Evolutionary conservation across 805 yeast genomes (phyloP), one percentile per base, ranked within the genome.

Genomic region (Babjeviella inositovora): DNA sequence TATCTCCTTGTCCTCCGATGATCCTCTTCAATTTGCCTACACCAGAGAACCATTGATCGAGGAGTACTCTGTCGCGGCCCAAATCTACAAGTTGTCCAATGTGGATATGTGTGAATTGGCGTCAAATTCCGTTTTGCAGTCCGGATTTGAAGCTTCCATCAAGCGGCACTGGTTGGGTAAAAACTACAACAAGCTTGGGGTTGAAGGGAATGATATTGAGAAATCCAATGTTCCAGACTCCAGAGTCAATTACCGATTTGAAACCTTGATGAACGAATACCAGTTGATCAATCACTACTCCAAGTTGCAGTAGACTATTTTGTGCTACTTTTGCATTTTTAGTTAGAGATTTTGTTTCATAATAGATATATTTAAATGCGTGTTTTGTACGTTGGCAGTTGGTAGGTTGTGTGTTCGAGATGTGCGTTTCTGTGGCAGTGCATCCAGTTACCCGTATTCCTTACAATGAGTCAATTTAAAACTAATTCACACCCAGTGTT

Each of bases 71-170:
- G 97, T 90, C 15, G 98, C 98, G 5, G 97, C 96, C 0, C 97
- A 90, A 49, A 90, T 90, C 35, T 90, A 85, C 59, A 84, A 90
- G 43, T 60, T 90, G 19, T 81, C 93, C 0, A 71, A 82, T 31
- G 97, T 87, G 15, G 98, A 90, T 48, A 82, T 90, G 92, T 85
- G 97, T 44, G 99, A 90, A 45, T 57, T 90, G 36, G 98, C 99
- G 0, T 63, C 71, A 32, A 85, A 87, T 47, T 85, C 97, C 1
- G 97, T 90, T 3, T 47, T 62, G 29, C 96, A 87, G 58, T 74
- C 92, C 40, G 99, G 99, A 0, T 90, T 85, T 68, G 99, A 90
- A 47, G 63, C 71, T 30, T 61, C 60, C 23, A 62, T 90, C 38
- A 90, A 90, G 49, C 65, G 62, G 37, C 97, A 87, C 43, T 90